These are phyloP conservation scores for Symbiodinium pilosum DNA, from an alignment of 73 alveolate species.

Conservation along the genomic window DNA sequence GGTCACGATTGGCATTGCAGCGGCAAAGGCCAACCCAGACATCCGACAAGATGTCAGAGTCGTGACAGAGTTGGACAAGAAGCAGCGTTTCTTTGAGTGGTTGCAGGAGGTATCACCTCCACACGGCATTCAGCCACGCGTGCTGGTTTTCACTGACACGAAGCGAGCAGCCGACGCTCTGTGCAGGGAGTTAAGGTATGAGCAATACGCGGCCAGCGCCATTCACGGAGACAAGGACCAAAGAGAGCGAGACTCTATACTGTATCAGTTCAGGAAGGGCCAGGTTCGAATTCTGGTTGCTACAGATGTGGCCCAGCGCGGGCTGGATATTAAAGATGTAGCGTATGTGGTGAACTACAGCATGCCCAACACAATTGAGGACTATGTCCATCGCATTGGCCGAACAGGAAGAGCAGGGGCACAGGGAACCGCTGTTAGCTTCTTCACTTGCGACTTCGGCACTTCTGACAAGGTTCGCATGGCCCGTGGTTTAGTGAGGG, in stretches of 20 bases:
- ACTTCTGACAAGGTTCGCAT: constrained; percentile 53
- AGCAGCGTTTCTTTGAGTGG: constrained; percentile 21
- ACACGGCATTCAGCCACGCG: background rate
- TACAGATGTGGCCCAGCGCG: constrained; percentile 98
- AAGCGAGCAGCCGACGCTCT: constrained; percentile 97
- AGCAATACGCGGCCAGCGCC: constrained; percentile 95
- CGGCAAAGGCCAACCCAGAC: constrained; percentile 59
- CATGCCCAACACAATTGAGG: constrained; percentile 98
- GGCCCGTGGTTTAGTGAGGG: constrained; percentile 49
- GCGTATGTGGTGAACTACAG: constrained; percentile 97
- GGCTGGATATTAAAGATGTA: constrained; percentile 98
- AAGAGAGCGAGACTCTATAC: constrained; percentile 96
- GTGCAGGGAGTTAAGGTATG: constrained; percentile 96
- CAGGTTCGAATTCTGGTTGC: constrained; percentile 97
- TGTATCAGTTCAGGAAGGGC: constrained; percentile 96
- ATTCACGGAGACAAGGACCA: constrained; percentile 98
- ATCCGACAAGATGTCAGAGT: constrained; percentile 95
- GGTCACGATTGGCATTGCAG: constrained; percentile 45
- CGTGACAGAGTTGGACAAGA: constrained; percentile 96
- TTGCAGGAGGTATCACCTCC: constrained; percentile 37
- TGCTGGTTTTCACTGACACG: constrained; percentile 94
- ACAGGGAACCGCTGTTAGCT: constrained; percentile 42
- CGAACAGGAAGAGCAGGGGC: constrained; percentile 96
- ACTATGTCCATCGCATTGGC: constrained; percentile 98
- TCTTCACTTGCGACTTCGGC: constrained; percentile 72